These are phyloP conservation scores for Entomortierella parvispora DNA, from an alignment of 192 early-diverging fungal species.

Conservation along the genomic window DNA sequence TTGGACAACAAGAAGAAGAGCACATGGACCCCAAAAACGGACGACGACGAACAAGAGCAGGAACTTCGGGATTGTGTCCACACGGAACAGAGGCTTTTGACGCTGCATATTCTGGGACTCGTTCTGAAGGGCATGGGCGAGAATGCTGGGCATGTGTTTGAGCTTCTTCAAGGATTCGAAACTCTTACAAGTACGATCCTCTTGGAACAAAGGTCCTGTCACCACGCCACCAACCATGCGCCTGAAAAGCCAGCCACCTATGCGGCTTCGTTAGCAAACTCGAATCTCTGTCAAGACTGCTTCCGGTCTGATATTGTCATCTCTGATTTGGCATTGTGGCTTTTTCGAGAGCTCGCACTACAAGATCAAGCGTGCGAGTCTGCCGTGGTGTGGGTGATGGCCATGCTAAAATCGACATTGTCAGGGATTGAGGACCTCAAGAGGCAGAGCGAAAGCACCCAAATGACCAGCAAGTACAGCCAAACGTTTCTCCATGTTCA, in stretches of 20 bases:
- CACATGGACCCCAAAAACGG: background rate
- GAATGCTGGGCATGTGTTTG: conserved; percentile 36
- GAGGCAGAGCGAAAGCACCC: conserved; percentile 22
- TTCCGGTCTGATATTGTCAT: conserved; percentile 47
- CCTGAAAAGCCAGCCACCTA: conserved; percentile 12
- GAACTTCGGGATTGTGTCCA: conserved; percentile 44
- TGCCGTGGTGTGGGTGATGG: conserved; percentile 32
- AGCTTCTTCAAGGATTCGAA: conserved; percentile 52
- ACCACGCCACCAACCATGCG: conserved; percentile 1
- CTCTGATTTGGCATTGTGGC: conserved; percentile 52
- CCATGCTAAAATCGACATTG: conserved; percentile 39
- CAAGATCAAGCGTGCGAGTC: conserved; percentile 22
- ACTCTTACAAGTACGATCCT: conserved; percentile 38
- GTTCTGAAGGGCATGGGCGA: conserved; percentile 41
- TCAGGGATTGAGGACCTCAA: conserved; percentile 37
- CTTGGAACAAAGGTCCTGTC: conserved; percentile 36
- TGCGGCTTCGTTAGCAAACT: conserved; percentile 26
- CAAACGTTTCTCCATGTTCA: conserved; percentile 22
- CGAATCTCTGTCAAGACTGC: conserved; percentile 36
- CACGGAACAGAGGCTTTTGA: conserved; percentile 50
- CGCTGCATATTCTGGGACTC: conserved; percentile 45
- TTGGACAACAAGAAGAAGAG: conserved; percentile 21
- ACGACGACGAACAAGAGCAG: conserved; percentile 23
- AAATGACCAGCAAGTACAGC: conserved; percentile 15
- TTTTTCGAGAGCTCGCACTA: conserved; percentile 37